Percentiles rank a stretch among this genome's conserved stretches.
Evolutionary conservation across 371 early-diverging fungal species (phyloP).

Genomic region (Syncephalis fuscata): DNA sequence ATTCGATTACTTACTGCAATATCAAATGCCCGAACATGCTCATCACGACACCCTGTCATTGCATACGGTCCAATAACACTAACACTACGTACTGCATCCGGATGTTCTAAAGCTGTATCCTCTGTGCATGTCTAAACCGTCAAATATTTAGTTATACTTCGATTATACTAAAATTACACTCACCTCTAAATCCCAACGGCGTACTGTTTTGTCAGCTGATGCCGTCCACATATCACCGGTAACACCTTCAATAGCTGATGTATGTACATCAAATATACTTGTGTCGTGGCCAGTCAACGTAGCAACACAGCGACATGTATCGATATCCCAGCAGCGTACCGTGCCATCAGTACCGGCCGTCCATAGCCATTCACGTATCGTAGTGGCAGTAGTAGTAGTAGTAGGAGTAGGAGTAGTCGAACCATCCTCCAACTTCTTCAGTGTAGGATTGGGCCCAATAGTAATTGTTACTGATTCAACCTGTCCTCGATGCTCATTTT

Average conservation of each 20-base stretch:
- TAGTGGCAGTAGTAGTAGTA: slow-evolving; percentile 45
- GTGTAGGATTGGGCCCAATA: slow-evolving; percentile 36
- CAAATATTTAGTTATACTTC: neutral
- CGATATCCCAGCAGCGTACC: slow-evolving; percentile 10
- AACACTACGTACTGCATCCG: slow-evolving; percentile 62
- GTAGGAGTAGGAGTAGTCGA: too few species aligned
- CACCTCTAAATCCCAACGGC: slow-evolving; percentile 49
- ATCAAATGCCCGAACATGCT: slow-evolving; percentile 64
- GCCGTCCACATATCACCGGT: slow-evolving; percentile 25
- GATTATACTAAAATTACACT: slow-evolving; percentile 13
- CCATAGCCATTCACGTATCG: slow-evolving; percentile 9
- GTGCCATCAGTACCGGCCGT: slow-evolving; percentile 13
- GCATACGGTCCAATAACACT: slow-evolving; percentile 40
- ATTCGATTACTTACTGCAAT: slow-evolving; percentile 55
- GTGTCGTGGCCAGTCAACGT: neutral
- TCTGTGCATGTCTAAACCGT: slow-evolving; percentile 25
- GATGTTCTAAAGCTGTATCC: slow-evolving; percentile 52
- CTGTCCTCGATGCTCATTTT: slow-evolving; percentile 14
- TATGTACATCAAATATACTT: neutral
- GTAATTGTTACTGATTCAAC: slow-evolving; percentile 42
- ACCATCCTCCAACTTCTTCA: slow-evolving; percentile 18
- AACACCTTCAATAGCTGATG: slow-evolving; percentile 1
- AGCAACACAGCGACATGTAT: neutral
- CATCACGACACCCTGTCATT: slow-evolving; percentile 65
- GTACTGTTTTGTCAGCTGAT: slow-evolving; percentile 45